phyloP scores from a whole-genome alignment of 1,139 yeast species.

The Petasospora fabianii region DNA sequence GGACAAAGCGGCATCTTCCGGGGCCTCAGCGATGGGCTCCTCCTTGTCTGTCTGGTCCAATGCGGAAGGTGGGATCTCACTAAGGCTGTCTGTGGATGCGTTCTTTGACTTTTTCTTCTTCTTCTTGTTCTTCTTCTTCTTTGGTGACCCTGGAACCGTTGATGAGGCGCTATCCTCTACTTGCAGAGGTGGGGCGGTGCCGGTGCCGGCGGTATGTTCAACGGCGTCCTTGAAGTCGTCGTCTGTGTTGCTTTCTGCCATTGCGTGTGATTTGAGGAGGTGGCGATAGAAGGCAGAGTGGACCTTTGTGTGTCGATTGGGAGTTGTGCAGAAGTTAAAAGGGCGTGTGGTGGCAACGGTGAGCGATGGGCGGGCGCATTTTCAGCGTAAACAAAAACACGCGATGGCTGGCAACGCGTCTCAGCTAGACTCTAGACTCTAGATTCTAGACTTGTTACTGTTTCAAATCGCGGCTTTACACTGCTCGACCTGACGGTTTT shows the following conservation, averaged over 20 bases:
- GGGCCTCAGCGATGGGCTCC: not conserved
- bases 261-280: not conserved
- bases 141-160: not conserved
- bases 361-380: not conserved
- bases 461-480: too few relatives aligned
- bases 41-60: not conserved
- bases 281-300: not conserved
- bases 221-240: slow-evolving; percentile 9
- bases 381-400: slow-evolving; percentile 1
- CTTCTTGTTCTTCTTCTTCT: slow-evolving; percentile 1
- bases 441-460: not conserved
- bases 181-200: not conserved
- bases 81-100: not conserved
- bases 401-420: not conserved
- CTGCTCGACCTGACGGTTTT: not conserved
- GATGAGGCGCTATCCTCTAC: not conserved
- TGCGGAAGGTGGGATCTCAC: not conserved
- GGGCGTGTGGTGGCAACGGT: too few relatives aligned
- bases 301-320: too few relatives aligned
- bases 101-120: not conserved
- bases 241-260: slow-evolving; percentile 3
- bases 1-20: not conserved
- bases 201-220: not conserved
- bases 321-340: not conserved
- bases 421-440: not conserved